Base-by-base conservation (phyloP, 1,284 basidiomycete species). In the Cryptococcus deneoformans region DNA sequence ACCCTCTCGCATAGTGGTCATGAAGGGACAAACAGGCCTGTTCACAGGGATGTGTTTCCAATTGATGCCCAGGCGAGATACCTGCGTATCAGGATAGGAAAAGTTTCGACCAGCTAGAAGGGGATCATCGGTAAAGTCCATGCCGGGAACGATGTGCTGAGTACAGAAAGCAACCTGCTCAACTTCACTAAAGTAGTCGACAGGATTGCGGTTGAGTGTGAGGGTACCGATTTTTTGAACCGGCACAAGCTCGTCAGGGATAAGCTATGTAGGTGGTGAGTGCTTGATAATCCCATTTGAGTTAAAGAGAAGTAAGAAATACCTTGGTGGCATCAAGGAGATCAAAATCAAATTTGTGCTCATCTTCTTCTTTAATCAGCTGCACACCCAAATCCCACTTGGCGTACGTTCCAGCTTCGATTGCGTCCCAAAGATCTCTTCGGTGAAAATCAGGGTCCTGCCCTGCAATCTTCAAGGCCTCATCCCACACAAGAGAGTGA, bases 101-200 rank as follows among this genome's bases (percentile, higher is more conserved):
- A 92, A 92, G 77, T 90, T 89, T 45, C 90, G 82, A 14, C 87
- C 86, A 77, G 89, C 87, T n/a, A 92, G 80, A 20, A 92, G 79
- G 3, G 90, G 90, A 68, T 92, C 90, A 67, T 88, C 84, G 61
- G 85, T 86, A 73, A 89, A 87, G 47, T 79, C 89, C 65, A 92
- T 89, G 37, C 89, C 89, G 14, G 90, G 88, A 1, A 90, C 87
- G 53, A 91, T 79, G 67, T 92, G 88, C 46, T 83, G 77, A 0
- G 90, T 92, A 75, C 88, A 92, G 76, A 90, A 92, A 0, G 89
- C 89, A 47, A 78, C 75, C 75, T 90, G 88, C 76, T 93, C 90
- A 1, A 85, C 85, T 76, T 92, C 88, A 8, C 89, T 79, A 78
- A 92, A 92, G 76, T 83, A 92, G 70, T 92, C 88, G 58, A 67